Evolutionary conservation across 768 basidiomycete genomes (phyloP).

Genomic region (Saitozyma sp.): DNA sequence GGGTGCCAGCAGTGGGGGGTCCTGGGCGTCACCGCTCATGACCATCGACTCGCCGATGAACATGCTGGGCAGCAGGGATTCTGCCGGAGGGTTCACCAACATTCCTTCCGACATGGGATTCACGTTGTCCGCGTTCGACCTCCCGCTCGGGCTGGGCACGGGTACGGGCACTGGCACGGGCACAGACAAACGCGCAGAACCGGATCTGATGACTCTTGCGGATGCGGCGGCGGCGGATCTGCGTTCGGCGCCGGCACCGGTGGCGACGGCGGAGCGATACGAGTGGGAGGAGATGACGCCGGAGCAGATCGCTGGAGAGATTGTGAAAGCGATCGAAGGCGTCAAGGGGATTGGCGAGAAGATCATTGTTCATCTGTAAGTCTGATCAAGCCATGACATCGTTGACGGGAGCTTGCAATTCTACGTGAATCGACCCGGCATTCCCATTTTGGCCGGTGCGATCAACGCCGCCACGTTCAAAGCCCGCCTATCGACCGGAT

Average conservation of each 20-base stretch:
- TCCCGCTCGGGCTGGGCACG: neutral
- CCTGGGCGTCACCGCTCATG: too few relatives aligned
- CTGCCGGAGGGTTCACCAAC: too few relatives aligned
- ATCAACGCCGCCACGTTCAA: conserved; percentile 22
- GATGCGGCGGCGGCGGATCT: conserved; percentile 40
- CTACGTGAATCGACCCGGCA: conserved; percentile 17
- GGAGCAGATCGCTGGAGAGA: conserved; percentile 21
- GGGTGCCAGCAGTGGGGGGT: too few relatives aligned
- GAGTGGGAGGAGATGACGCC: conserved; percentile 31
- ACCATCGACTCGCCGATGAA: too few relatives aligned
- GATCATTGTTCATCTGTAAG: conserved; percentile 40
- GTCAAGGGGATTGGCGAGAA: conserved; percentile 35
- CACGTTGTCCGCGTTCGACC: too few relatives aligned
- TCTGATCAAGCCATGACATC: neutral
- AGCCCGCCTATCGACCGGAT: conserved; percentile 13
- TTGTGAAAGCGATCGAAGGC: conserved; percentile 25
- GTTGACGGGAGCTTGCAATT: conserved; percentile 18
- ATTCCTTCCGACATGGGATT: too few relatives aligned
- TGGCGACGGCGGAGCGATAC: neutral
- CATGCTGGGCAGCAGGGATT: too few relatives aligned
- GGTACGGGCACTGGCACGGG: neutral
- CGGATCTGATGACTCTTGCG: conserved; percentile 47
- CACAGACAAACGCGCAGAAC: conserved; percentile 16
- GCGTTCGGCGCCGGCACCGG: neutral
- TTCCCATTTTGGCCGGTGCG: conserved; percentile 14